Percentiles rank a stretch among this genome's conserved stretches.
Evolutionary conservation across 2,329 filamentous ascomycete genomes (phyloP).

Genomic region (Botryosphaeria dothidea): DNA sequence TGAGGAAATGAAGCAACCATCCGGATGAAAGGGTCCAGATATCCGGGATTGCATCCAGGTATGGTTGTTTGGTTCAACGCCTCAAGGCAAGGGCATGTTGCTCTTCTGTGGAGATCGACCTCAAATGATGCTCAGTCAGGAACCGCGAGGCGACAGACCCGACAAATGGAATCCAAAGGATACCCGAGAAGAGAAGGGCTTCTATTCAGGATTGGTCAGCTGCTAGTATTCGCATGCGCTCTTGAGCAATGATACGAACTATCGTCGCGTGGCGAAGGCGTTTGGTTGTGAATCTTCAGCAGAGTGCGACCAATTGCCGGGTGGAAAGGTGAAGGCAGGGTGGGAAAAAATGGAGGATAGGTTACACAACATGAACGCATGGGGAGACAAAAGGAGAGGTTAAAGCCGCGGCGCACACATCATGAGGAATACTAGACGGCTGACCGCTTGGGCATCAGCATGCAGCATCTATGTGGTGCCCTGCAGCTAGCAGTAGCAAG

Average conservation of each 20-base stretch:
- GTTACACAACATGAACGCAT: constrained; percentile 11
- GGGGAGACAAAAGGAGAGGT: constrained; percentile 4
- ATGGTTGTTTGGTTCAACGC: too few relatives aligned
- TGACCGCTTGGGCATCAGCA: background rate
- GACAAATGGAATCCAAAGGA: background rate
- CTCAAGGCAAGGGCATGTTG: too few relatives aligned
- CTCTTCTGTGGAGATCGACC: too few relatives aligned
- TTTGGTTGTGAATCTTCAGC: background rate
- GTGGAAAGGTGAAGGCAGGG: background rate
- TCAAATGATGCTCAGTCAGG: too few relatives aligned
- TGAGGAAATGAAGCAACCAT: too few relatives aligned
- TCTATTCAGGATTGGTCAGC: background rate
- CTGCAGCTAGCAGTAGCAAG: background rate
- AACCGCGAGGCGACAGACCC: background rate
- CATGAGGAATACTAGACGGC: background rate
- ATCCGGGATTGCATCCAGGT: too few relatives aligned
- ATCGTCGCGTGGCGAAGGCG: background rate
- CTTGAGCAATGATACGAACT: background rate
- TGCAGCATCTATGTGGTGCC: background rate
- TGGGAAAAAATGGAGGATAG: background rate
- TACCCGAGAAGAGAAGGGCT: background rate
- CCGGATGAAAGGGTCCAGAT: too few relatives aligned
- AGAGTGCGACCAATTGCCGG: background rate
- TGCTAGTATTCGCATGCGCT: background rate
- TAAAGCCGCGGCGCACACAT: background rate